Percentiles rank a stretch among this genome's conserved stretches.
Evolutionary conservation across 257 asterid species (phyloP).

Genomic region (Rauvolfia tetraphylla): DNA sequence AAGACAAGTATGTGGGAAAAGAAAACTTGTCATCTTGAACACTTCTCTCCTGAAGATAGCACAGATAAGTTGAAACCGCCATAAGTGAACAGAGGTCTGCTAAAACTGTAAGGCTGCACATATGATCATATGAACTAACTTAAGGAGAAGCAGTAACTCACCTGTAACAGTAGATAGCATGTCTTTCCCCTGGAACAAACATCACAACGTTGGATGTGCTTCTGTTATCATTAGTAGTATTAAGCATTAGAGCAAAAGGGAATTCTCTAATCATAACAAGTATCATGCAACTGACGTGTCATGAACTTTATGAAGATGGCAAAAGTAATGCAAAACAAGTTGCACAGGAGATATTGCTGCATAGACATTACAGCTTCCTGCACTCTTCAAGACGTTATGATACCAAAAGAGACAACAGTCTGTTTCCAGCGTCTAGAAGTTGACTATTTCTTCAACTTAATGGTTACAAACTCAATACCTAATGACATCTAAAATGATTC

Average conservation of each 20-base stretch:
- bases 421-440: not conserved
- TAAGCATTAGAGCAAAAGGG: constrained; percentile 5
- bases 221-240: constrained; percentile 40
- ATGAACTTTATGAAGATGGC: not conserved
- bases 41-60: constrained; percentile 67
- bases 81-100: constrained; percentile 9
- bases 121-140: constrained; percentile 7
- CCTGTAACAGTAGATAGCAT: constrained; percentile 90
- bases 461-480: not conserved
- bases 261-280: not conserved
- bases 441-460: not conserved
- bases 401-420: not conserved
- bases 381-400: not conserved
- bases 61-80: constrained; percentile 16
- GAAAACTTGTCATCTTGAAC: constrained; percentile 60
- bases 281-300: not conserved
- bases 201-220: constrained; percentile 72
- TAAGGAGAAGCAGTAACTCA: constrained; percentile 29
- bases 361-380: not conserved
- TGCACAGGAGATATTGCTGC: not conserved
- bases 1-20: constrained; percentile 70
- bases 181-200: constrained; percentile 74
- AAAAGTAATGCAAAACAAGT: not conserved
- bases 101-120: not conserved
- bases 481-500: not conserved